Evolutionary conservation across 164 flowering plant genomes (phyloP).

Genomic region (Paratinospora sagittata): DNA sequence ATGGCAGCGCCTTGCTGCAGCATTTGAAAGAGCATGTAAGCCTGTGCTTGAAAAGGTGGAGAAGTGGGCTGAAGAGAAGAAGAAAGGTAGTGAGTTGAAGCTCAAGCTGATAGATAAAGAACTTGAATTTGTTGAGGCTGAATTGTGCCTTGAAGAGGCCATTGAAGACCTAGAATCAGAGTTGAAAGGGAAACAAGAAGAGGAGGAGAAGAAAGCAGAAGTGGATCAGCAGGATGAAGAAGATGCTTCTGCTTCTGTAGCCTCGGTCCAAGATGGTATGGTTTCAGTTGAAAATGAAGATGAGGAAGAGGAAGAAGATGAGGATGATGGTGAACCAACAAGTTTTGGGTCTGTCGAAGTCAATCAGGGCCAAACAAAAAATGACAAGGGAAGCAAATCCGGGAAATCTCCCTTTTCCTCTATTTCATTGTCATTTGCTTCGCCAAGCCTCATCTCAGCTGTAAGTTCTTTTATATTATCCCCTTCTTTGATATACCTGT

Average conservation of each 20-base stretch:
- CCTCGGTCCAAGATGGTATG: constrained; percentile 20
- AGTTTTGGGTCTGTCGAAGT: constrained; percentile 64
- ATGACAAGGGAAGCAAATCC: constrained; percentile 31
- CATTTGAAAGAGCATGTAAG: constrained; percentile 33
- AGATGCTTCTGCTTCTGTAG: constrained; percentile 26
- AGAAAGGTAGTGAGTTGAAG: constrained; percentile 47
- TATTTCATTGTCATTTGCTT: constrained; percentile 58
- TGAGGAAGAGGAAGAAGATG: constrained; percentile 46
- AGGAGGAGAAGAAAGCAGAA: constrained; percentile 52
- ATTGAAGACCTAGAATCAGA: constrained; percentile 67
- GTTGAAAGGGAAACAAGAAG: constrained; percentile 50
- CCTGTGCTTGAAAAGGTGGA: constrained; percentile 39
- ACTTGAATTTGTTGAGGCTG: constrained; percentile 65
- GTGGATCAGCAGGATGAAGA: constrained; percentile 33
- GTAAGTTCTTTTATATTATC: constrained; percentile 34
- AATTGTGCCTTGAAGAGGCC: constrained; percentile 55
- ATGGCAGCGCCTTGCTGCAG: constrained; percentile 26
- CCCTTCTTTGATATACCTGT: neutral
- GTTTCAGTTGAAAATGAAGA: constrained; percentile 37
- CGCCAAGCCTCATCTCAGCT: constrained; percentile 39
- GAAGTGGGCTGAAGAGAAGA: constrained; percentile 70
- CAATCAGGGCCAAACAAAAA: constrained; percentile 25
- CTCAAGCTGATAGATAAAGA: constrained; percentile 49
- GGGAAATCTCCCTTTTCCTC: constrained; percentile 65
- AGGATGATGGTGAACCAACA: constrained; percentile 35